These are phyloP conservation scores for Ananas comosus DNA, from an alignment of 176 grass and related monocot species.

Conservation along the genomic window DNA sequence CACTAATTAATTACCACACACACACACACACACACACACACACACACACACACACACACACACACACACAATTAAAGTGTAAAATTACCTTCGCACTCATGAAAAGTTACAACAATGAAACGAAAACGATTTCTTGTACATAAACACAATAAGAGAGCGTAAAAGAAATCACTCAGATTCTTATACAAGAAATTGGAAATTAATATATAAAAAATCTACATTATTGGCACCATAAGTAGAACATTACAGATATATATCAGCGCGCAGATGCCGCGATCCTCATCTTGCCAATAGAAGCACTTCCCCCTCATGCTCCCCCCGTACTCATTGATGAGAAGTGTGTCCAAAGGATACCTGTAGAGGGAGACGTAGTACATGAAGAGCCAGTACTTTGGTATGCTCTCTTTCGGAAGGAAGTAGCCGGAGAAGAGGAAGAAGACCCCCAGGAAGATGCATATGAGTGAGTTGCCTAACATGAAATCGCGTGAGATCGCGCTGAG, in stretches of 20 bases:
- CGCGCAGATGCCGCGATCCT: conserved; percentile 19
- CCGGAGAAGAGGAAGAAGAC: conserved; percentile 95
- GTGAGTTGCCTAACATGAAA: conserved; percentile 74
- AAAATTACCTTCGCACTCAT: too few relatives aligned
- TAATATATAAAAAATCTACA: too few relatives aligned
- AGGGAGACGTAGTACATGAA: conserved; percentile 96
- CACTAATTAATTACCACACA: too few relatives aligned
- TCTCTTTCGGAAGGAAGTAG: conserved; percentile 82
- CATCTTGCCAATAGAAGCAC: conserved; percentile 45
- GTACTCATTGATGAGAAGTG: conserved; percentile 88
- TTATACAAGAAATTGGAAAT: too few relatives aligned
- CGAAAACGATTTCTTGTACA: too few relatives aligned
- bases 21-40: too few relatives aligned
- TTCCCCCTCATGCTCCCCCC: conserved; percentile 24
- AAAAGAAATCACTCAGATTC: too few relatives aligned
- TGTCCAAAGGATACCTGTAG: conserved; percentile 77
- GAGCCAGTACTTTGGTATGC: conserved; percentile 75
- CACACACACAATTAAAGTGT: too few relatives aligned
- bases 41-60: too few relatives aligned
- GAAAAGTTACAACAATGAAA: too few relatives aligned
- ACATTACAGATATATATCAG: neutral
- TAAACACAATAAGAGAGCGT: too few relatives aligned
- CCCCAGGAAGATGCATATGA: conserved; percentile 72
- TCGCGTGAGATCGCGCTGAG: conserved; percentile 71
- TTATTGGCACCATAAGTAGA: too few relatives aligned